Conservation (phyloP, 2,329 filamentous ascomycete genomes). For the Pochonia chlamydosporia region DNA sequence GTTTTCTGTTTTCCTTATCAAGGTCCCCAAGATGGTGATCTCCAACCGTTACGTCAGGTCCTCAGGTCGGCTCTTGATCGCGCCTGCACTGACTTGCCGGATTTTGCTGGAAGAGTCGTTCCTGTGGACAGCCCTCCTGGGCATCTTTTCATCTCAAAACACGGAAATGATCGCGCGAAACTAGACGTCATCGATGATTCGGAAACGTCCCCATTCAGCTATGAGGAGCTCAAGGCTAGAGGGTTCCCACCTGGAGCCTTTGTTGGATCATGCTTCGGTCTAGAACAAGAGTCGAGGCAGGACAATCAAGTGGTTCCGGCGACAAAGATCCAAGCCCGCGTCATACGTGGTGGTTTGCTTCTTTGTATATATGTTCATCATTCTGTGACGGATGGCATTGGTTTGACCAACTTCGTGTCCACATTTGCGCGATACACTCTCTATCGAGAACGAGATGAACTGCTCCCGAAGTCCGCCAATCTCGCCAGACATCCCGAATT, state of each 20-base stretch:
- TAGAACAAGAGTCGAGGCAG: constrained; percentile 6
- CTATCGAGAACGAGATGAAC: neutral
- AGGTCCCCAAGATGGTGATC: neutral
- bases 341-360: constrained; percentile 32
- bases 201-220: constrained; percentile 15
- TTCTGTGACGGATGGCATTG: constrained; percentile 34
- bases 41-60: constrained; percentile 3
- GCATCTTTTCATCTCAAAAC: constrained; percentile 13
- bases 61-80: constrained; percentile 4
- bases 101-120: constrained; percentile 20
- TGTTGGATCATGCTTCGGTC: constrained; percentile 18
- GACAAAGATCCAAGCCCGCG: constrained; percentile 27
- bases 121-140: constrained; percentile 11
- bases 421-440: constrained; percentile 26
- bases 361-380: constrained; percentile 35
- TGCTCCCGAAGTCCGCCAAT: neutral
- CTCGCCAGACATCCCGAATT: constrained; percentile 1
- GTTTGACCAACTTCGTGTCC: constrained; percentile 31
- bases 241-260: constrained; percentile 23
- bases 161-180: constrained; percentile 10
- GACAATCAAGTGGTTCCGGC: constrained; percentile 24
- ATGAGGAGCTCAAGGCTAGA: constrained; percentile 17
- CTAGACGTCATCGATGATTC: constrained; percentile 10
- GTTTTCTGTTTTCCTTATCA: constrained; percentile 9
- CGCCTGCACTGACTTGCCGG: constrained; percentile 15